These are phyloP conservation scores for Chrysoporthe austroafricana DNA, from an alignment of 2,329 filamentous ascomycete species.

Conservation along the genomic window DNA sequence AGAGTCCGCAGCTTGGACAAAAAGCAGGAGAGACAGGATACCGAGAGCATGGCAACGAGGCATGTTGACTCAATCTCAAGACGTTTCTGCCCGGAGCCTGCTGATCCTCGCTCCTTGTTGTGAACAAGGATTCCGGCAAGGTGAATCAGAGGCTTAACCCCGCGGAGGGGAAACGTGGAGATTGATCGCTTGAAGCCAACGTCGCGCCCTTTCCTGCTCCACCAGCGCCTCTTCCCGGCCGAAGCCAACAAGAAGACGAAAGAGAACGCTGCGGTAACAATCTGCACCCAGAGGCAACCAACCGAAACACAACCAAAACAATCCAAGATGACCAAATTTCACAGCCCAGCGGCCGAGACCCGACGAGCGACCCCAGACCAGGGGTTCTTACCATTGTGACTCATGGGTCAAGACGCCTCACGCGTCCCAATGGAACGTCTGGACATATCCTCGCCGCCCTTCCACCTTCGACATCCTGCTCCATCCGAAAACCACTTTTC, in stretches of 20 bases:
- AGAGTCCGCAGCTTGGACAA: slow-evolving; percentile 32
- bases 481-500: slow-evolving; percentile 52
- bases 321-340: slow-evolving; percentile 52
- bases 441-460: slow-evolving; percentile 55
- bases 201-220: slow-evolving; percentile 49
- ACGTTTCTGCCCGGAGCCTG: slow-evolving; percentile 53
- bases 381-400: slow-evolving; percentile 75
- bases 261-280: not conserved
- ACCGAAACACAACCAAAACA: slow-evolving; percentile 35
- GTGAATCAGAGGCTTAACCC: slow-evolving; percentile 35
- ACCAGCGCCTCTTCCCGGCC: slow-evolving; percentile 32
- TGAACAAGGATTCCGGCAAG: slow-evolving; percentile 50
- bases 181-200: slow-evolving; percentile 55
- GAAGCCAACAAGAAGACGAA: slow-evolving; percentile 14
- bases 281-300: slow-evolving; percentile 31
- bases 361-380: slow-evolving; percentile 75
- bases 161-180: slow-evolving; percentile 40
- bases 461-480: slow-evolving; percentile 48
- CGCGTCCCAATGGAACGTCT: slow-evolving; percentile 57
- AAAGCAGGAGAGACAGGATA: slow-evolving; percentile 39
- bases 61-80: slow-evolving; percentile 39
- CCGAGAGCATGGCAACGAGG: slow-evolving; percentile 49
- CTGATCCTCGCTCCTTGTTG: slow-evolving; percentile 45
- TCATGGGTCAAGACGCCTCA: slow-evolving; percentile 68
- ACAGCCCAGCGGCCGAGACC: slow-evolving; percentile 66